Conservation (phyloP, 2,329 filamentous ascomycete genomes). For the Sporothrix euskadiensis region DNA sequence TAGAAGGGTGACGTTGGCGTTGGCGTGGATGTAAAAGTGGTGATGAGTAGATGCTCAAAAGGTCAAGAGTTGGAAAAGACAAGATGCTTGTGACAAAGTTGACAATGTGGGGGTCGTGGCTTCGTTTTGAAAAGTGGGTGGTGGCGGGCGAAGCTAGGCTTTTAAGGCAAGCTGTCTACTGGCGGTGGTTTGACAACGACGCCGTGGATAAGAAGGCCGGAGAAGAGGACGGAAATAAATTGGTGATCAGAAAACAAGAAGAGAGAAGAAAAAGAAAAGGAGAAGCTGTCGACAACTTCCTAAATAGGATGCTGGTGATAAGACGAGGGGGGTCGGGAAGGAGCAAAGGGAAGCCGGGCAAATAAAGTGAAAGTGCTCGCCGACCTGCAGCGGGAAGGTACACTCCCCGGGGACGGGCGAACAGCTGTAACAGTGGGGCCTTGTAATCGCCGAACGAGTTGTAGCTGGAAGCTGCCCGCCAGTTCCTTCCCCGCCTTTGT, state of each 20-base stretch:
- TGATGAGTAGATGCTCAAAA: background rate
- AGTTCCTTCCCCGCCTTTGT: background rate
- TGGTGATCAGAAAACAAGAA: background rate
- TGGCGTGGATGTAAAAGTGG: background rate
- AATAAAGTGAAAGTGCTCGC: background rate
- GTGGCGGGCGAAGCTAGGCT: background rate
- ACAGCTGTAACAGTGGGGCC: background rate
- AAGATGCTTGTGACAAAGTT: background rate
- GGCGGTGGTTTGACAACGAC: background rate
- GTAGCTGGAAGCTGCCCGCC: background rate
- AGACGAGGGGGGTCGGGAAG: background rate
- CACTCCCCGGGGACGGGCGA: background rate
- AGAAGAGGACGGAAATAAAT: background rate
- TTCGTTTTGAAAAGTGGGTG: background rate
- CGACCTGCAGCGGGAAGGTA: slow-evolving; percentile 9
- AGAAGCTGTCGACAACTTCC: background rate
- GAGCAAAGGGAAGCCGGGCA: background rate
- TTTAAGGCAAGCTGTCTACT: background rate
- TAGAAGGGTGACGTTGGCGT: background rate
- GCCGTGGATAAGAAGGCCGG: background rate
- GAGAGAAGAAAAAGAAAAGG: background rate
- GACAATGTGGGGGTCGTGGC: background rate
- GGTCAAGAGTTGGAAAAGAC: background rate
- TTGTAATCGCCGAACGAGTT: background rate
- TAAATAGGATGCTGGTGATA: background rate